phyloP scores from a whole-genome alignment of 495 filamentous ascomycete species.

The Elasticomyces elasticus region DNA sequence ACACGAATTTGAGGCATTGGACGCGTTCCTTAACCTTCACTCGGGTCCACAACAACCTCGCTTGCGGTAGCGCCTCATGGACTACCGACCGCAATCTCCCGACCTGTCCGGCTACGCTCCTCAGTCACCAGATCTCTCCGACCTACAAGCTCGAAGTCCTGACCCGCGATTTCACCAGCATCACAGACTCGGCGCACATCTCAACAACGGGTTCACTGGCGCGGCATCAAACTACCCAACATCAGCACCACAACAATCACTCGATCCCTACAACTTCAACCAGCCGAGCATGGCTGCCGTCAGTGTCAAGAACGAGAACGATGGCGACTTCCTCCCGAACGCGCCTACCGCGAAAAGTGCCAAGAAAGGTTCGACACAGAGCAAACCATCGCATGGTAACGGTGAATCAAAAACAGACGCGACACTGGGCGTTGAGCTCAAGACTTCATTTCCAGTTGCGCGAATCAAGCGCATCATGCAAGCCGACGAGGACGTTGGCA shows the following conservation, averaged over 20 bases:
- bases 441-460: slow-evolving; percentile 93
- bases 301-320: neutral
- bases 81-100: slow-evolving; percentile 19
- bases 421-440: slow-evolving; percentile 55
- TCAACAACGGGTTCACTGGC: neutral
- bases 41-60: too few relatives aligned
- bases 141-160: slow-evolving; percentile 1
- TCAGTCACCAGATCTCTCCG: slow-evolving; percentile 23
- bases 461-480: slow-evolving; percentile 99
- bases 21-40: too few relatives aligned
- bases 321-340: neutral
- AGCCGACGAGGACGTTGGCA: slow-evolving; percentile 96
- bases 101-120: slow-evolving; percentile 22
- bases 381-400: neutral
- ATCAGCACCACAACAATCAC: neutral
- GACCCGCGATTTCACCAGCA: slow-evolving; percentile 3
- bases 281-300: neutral
- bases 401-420: slow-evolving; percentile 11
- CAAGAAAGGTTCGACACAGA: neutral
- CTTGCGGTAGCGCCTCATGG: too few relatives aligned
- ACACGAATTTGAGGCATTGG: too few relatives aligned
- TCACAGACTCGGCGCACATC: neutral
- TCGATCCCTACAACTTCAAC: neutral
- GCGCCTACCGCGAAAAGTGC: slow-evolving; percentile 5
- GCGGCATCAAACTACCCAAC: neutral